Base-by-base conservation (phyloP, 2,329 filamentous ascomycete genomes). In the Apiospora sp. region DNA sequence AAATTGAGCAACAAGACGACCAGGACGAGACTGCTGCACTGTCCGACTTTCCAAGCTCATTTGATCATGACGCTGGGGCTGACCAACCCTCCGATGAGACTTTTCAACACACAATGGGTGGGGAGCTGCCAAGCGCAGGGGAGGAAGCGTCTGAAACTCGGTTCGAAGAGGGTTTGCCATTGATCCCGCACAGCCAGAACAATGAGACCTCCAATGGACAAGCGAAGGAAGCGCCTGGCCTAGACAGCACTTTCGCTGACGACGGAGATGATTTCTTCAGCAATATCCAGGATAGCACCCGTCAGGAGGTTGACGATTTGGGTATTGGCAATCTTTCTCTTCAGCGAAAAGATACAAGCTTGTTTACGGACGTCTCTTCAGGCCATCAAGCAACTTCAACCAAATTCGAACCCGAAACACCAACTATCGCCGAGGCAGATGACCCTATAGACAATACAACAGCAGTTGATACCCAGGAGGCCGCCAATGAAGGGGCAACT, bases 321-420 rank as follows among this genome's bases (percentile, higher is more conserved):
- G 76, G 74, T 4, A 74, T 76, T 6, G 67, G 46, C 27, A 48
- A 27, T 61, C 80, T 78, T 58, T 79, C 80, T 1, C 76, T 94
- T n/a, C 87, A 91, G 75, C 88, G 92, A 72, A 94, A 94, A 80
- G 92, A 91, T 27, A 94, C 92, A 0, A 86, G 88, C 77, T 90
- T 94, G 80, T 91, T 92, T 0, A 83, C 94, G 72, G 84, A 86
- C 37, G 85, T 76, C 44, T 74, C 70, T 54, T 70, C 75, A n/a
- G 61, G 73, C 41, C 41, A 68, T 8, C 54, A 19, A 51, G 37
- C 71, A 34, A 68, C 43, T 13, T 54, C 61, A 24, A 44, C 46
- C 44, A 68, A 72, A 22, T 71, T 74, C 51, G 78, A 80, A 68
- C 75, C 75, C 5, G 78, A 77, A 67, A 73, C 75, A 34, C 73